These are phyloP conservation scores for Thoreauomyces humboldtii DNA, from an alignment of 192 early-diverging fungal species.

Conservation along the genomic window DNA sequence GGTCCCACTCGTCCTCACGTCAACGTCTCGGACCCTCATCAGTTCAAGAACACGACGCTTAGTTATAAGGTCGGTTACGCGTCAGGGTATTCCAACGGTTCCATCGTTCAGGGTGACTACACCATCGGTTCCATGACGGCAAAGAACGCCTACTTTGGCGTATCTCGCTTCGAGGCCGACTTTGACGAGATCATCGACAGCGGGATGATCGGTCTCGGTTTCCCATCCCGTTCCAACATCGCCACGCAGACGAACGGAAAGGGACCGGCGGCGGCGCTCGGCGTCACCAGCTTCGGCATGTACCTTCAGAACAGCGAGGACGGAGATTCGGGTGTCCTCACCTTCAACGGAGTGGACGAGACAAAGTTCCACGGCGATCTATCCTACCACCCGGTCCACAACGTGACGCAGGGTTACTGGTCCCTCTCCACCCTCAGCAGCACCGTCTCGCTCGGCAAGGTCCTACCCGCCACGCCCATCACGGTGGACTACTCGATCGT, in stretches of 20 bases:
- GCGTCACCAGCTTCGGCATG: constrained; percentile 41
- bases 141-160: neutral
- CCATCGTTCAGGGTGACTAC: too few species aligned
- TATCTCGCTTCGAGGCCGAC: constrained; percentile 1
- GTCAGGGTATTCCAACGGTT: too few species aligned
- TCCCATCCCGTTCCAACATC: constrained; percentile 28
- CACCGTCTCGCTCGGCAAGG: constrained; percentile 16
- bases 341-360: constrained; percentile 50
- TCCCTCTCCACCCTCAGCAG: constrained; percentile 8
- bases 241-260: neutral
- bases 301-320: constrained; percentile 39
- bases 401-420: constrained; percentile 19
- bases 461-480: neutral
- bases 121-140: constrained; percentile 13
- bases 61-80: too few species aligned
- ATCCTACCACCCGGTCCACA: constrained; percentile 36
- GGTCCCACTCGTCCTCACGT: too few species aligned
- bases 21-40: too few species aligned
- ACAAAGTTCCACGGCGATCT: constrained; percentile 40
- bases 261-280: constrained; percentile 26
- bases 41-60: too few species aligned
- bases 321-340: constrained; percentile 44
- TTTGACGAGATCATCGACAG: constrained; percentile 14
- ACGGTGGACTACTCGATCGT: constrained; percentile 14
- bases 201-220: constrained; percentile 40